phyloP scores from a whole-genome alignment of 352 stramenopile genomes.

The Globisporangium recalcitrans region DNA sequence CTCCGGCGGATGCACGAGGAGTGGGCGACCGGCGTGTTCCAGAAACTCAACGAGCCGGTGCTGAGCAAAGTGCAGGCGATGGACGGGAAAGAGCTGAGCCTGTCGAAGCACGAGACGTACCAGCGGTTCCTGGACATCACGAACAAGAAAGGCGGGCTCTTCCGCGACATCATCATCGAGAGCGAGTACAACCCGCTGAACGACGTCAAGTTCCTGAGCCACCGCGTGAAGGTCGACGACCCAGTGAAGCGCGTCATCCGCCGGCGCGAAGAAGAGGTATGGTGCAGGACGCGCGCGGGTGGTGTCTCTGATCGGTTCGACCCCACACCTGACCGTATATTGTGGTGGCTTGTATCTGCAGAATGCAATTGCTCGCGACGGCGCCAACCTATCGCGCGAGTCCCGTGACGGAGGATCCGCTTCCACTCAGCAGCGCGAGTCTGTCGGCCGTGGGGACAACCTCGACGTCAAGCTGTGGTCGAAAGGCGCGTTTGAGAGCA shows the following conservation, averaged over 20 bases:
- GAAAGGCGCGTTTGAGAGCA: slow-evolving; percentile 70
- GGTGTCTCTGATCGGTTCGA: not conserved
- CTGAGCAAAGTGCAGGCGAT: slow-evolving; percentile 44
- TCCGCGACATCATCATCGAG: slow-evolving; percentile 82
- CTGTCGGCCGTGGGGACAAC: slow-evolving; percentile 49
- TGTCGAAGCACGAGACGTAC: slow-evolving; percentile 56
- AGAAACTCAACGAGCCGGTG: slow-evolving; percentile 71
- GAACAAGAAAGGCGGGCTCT: slow-evolving; percentile 77
- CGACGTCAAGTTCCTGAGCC: slow-evolving; percentile 49
- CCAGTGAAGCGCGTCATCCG: slow-evolving; percentile 59
- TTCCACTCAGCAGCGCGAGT: not conserved
- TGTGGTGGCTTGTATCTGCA: slow-evolving; percentile 1
- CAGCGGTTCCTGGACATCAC: slow-evolving; percentile 76
- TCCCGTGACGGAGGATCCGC: slow-evolving; percentile 1
- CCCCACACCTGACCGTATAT: not conserved
- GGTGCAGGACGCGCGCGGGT: not conserved
- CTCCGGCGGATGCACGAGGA: slow-evolving; percentile 72
- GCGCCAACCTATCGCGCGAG: slow-evolving; percentile 28
- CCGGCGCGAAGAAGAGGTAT: slow-evolving; percentile 57
- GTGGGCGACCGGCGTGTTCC: slow-evolving; percentile 56
- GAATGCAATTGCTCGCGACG: slow-evolving; percentile 49
- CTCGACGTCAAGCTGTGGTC: slow-evolving; percentile 74
- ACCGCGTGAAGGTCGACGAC: slow-evolving; percentile 52
- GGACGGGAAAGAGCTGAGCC: slow-evolving; percentile 34
- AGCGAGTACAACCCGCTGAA: slow-evolving; percentile 80